Percentiles rank a stretch among this genome's conserved stretches.
Evolutionary conservation across 208 protist genomes (phyloP).

Genomic region (Trypanosoma platydactyli): DNA sequence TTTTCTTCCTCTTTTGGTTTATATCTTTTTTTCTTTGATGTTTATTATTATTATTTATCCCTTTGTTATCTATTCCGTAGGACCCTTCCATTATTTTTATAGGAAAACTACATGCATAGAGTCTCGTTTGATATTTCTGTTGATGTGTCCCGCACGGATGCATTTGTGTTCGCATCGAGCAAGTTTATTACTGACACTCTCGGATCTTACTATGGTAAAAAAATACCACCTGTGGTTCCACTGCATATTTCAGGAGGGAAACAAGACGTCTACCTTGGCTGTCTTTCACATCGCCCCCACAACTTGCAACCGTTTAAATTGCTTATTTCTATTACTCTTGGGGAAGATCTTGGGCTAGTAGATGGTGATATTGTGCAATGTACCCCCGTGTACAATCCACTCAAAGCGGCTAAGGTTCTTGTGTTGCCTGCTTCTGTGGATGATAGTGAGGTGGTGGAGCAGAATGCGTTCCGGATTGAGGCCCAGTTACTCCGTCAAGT

Average conservation of each 20-base stretch:
- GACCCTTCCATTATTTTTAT: neutral
- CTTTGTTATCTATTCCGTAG: conserved; percentile 1
- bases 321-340: conserved; percentile 52
- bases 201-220: conserved; percentile 43
- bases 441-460: conserved; percentile 92
- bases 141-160: conserved; percentile 54
- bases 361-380: conserved; percentile 64
- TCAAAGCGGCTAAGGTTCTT: conserved; percentile 66
- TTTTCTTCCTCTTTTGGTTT: neutral
- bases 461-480: conserved; percentile 87
- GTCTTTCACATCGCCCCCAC: conserved; percentile 55
- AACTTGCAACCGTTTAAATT: conserved; percentile 48
- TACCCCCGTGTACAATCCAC: conserved; percentile 39
- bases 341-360: conserved; percentile 47
- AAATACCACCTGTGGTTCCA: conserved; percentile 52
- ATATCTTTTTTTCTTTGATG: neutral
- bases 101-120: conserved; percentile 24
- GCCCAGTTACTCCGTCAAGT: conserved; percentile 77
- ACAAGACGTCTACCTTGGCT: conserved; percentile 64
- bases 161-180: conserved; percentile 65
- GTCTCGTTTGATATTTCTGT: conserved; percentile 57
- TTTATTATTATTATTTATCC: neutral
- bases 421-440: conserved; percentile 84
- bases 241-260: conserved; percentile 55
- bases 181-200: conserved; percentile 50